Conservation (phyloP, 345 rosid genomes). For the Geranium rotundifolium region DNA sequence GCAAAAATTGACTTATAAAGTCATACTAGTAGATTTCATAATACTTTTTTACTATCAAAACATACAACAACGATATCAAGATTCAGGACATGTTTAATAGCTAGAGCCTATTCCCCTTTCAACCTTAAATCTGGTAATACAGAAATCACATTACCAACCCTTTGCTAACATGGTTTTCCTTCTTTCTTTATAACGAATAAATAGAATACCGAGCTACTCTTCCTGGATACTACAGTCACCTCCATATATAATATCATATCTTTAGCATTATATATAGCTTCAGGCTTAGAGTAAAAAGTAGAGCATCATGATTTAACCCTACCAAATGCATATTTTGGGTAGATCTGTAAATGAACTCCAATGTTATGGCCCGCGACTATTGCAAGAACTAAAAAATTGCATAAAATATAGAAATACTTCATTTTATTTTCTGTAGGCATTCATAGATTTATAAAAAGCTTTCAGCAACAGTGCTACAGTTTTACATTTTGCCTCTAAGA, state of each 20-base stretch:
- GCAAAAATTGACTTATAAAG: not conserved
- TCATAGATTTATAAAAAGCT: not conserved
- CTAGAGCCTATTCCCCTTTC: not conserved
- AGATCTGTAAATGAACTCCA: not conserved
- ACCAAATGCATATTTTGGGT: not conserved
- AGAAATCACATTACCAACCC: not conserved
- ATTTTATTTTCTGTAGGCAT: not conserved
- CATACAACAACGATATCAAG: not conserved
- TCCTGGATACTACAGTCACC: not conserved
- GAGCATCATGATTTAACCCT: not conserved
- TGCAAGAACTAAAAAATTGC: no score
- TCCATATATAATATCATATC: not conserved
- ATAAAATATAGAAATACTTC: not conserved
- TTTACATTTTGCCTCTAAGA: no score
- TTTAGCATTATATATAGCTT: not conserved
- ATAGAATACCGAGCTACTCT: no score
- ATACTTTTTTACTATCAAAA: no score
- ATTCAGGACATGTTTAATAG: not conserved
- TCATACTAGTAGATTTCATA: no score
- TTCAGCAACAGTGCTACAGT: not conserved
- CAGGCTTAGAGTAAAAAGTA: not conserved
- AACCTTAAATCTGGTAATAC: not conserved
- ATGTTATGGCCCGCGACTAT: no score
- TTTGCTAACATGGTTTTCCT: not conserved
- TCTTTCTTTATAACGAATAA: not conserved